Evolutionary conservation across 768 basidiomycete species (phyloP).

Genomic region (Hysterangium stoloniferum): DNA sequence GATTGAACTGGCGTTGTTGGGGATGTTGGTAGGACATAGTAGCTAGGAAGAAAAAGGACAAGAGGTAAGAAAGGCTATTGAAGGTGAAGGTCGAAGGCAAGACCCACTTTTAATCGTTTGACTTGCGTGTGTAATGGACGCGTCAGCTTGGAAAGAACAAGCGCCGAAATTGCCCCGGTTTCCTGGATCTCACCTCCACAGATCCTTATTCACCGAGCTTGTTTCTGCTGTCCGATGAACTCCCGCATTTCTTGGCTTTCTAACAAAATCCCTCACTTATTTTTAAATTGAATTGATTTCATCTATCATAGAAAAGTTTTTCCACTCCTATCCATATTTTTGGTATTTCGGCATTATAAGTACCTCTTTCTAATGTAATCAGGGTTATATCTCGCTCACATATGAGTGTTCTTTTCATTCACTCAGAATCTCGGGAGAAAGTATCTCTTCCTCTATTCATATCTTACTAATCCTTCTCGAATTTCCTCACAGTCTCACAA

Average conservation of each 20-base stretch:
- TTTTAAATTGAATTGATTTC: too few species aligned
- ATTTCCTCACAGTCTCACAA: too few species aligned
- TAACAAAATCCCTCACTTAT: slow-evolving; percentile 2
- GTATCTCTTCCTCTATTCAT: too few species aligned
- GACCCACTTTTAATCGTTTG: not conserved
- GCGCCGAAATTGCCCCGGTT: not conserved
- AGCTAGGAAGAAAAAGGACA: not conserved
- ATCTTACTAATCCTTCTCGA: too few species aligned
- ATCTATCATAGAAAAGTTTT: too few species aligned
- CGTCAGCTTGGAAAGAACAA: slow-evolving; percentile 7
- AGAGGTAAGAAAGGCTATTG: not conserved
- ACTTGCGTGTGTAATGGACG: slow-evolving; percentile 10
- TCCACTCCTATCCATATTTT: too few species aligned
- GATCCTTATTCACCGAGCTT: slow-evolving; percentile 11
- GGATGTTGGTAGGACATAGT: slow-evolving; percentile 18
- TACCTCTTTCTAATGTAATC: too few species aligned
- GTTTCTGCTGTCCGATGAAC: slow-evolving; percentile 9
- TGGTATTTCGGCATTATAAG: too few species aligned
- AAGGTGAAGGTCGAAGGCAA: slow-evolving; percentile 1
- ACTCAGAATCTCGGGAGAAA: too few species aligned
- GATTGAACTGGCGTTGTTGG: slow-evolving; percentile 67
- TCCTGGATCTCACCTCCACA: not conserved
- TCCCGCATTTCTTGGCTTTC: not conserved
- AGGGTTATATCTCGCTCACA: too few species aligned
- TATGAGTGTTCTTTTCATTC: too few species aligned